A percentile compares a stretch with the other conserved stretches of the same genome.
phyloP scores from a whole-genome alignment of 2,329 filamentous ascomycete species.

The Tolypocladium ovalisporum region DNA sequence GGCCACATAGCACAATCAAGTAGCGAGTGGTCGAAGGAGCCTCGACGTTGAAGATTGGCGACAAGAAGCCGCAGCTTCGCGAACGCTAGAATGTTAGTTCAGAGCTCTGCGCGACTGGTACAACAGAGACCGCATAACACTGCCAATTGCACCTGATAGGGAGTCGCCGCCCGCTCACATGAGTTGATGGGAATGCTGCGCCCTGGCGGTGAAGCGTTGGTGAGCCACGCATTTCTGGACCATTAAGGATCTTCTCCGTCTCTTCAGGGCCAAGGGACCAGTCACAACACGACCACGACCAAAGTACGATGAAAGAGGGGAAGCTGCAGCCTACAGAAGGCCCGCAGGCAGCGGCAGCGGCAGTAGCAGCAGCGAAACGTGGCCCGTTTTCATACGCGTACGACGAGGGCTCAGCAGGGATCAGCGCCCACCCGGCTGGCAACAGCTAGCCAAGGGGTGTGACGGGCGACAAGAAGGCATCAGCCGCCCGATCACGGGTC shows the following conservation, averaged over 20 bases:
- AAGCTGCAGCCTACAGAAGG: conserved; percentile 6
- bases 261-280: neutral
- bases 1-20: neutral
- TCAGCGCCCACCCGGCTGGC: neutral
- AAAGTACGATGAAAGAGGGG: neutral
- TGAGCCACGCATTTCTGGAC: neutral
- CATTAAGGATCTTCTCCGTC: neutral
- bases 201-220: neutral
- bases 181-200: neutral
- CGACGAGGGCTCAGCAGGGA: neutral
- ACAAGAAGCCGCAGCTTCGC: no score
- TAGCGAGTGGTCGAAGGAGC: no score
- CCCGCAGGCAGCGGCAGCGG: conserved; percentile 2
- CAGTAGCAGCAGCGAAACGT: conserved; percentile 12
- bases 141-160: neutral
- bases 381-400: conserved; percentile 15
- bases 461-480: neutral
- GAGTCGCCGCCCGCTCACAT: neutral
- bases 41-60: no score
- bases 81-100: no score
- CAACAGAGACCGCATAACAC: no score
- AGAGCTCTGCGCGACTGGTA: no score
- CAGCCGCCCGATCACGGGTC: conserved; percentile 19
- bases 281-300: neutral
- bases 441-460: neutral